These are phyloP conservation scores for Phytophthora pini DNA, from an alignment of 352 stramenopile genomes.

Conservation along the genomic window DNA sequence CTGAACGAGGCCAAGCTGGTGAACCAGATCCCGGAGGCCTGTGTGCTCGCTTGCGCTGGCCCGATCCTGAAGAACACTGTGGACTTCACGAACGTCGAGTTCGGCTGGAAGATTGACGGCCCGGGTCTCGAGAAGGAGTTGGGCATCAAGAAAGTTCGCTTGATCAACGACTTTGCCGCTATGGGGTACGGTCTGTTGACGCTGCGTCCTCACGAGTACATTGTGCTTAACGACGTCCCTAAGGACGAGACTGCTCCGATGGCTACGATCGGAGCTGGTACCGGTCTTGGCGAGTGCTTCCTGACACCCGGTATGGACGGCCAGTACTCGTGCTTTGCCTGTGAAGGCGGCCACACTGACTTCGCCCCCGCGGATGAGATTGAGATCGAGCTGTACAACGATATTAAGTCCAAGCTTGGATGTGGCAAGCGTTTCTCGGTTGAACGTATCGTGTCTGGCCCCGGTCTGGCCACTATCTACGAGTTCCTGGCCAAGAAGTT, in stretches of 20 bases:
- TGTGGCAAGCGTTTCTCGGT: conserved; percentile 90
- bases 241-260: conserved; percentile 86
- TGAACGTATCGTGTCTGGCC: conserved; percentile 95
- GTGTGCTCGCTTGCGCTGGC: conserved; percentile 77
- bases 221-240: conserved; percentile 81
- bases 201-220: conserved; percentile 91
- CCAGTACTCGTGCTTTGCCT: conserved; percentile 92
- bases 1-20: conserved; percentile 90
- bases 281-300: conserved; percentile 96
- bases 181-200: conserved; percentile 97
- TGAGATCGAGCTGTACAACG: conserved; percentile 86
- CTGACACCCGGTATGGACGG: conserved; percentile 86
- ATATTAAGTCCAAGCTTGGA: conserved; percentile 77
- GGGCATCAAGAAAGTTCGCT: conserved; percentile 85
- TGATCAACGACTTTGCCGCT: conserved; percentile 98
- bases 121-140: conserved; percentile 68
- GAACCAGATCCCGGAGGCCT: conserved; percentile 58
- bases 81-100: conserved; percentile 94
- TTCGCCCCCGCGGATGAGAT: conserved; percentile 91
- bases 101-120: conserved; percentile 90
- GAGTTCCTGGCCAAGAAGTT: conserved; percentile 94
- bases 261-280: conserved; percentile 95
- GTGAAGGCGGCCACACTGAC: conserved; percentile 95
- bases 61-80: conserved; percentile 83
- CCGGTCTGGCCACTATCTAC: conserved; percentile 95